These are phyloP conservation scores for Hordeum marinum DNA, from an alignment of 176 grass and related monocot species.

Conservation along the genomic window DNA sequence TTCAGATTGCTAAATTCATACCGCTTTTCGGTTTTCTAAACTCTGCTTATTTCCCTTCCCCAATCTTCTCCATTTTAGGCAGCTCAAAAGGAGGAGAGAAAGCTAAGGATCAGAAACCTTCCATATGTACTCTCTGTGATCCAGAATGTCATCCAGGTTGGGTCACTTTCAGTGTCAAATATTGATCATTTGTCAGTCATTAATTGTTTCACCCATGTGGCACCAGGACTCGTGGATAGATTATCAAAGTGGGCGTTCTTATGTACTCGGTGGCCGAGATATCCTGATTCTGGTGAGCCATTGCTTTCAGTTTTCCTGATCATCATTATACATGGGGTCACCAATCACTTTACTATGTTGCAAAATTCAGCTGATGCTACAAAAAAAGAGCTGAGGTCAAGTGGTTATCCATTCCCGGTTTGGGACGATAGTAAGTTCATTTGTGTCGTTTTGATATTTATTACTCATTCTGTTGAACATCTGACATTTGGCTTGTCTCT, in stretches of 20 bases:
- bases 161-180: background rate
- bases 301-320: background rate
- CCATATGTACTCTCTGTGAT: conserved; percentile 1
- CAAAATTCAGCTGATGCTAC: background rate
- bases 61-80: background rate
- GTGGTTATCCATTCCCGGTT: background rate
- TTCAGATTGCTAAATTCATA: background rate
- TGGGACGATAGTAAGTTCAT: background rate
- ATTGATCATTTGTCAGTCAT: background rate
- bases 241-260: background rate
- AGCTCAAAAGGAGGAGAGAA: background rate
- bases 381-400: background rate
- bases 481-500: background rate
- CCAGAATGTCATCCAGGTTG: background rate
- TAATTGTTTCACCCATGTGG: background rate
- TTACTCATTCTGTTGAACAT: background rate
- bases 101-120: background rate
- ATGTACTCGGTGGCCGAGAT: background rate
- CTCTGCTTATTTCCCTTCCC: background rate
- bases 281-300: background rate
- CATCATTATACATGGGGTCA: background rate
- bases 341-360: background rate
- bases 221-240: background rate
- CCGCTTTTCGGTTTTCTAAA: background rate
- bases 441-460: background rate